Evolutionary conservation across 225 moss, liverwort and hornwort genomes (phyloP), one percentile per base, ranked within the genome.

Genomic region (Pleurozium schreberi): DNA sequence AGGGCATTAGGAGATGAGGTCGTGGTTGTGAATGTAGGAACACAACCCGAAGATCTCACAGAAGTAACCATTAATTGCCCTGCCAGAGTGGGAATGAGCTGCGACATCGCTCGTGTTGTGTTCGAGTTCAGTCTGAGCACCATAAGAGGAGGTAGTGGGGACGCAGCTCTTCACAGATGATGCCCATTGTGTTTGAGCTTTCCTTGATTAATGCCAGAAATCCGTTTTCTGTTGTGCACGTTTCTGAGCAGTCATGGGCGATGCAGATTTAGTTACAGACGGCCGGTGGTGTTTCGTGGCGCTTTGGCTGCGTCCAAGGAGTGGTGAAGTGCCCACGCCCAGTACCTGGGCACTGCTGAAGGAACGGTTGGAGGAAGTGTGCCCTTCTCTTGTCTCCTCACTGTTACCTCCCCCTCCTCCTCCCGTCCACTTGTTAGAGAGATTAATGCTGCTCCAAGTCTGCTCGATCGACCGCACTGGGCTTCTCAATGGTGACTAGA

Each of bases 11-110:
- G 84, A 50, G 96, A 96, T 55, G 96, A 95, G 88, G 92, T 92
- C 88, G 96, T 96, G 89, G 94, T 92, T 81, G 92, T 96, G 89
- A 92, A 79, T 77, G 93, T 90, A 80, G 96, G 95, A 76, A 49
- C 89, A 47, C 91, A 92, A 75, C 91, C 92, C 25, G 93, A 92
- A 64, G 96, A 95, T 80, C 95, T 92, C 25, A 95, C 93, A 47
- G 96, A 96, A 83, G 94, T 96, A 26, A 95, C 95, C 65, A 95
- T 96, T 21, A 95, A 96, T 87, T 96, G 96, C 90, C 96, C 96
- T 45, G 96, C 95, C 91, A 94, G 91, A 89, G 89, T 92, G n/a
- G 96, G 96, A 40, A 93, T 96, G 38, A 95, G 93, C 88, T 96
- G 96, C 91, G 94, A 96, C 77, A 91, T 96, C 74, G 92, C 96